A percentile compares a stretch with the other conserved stretches of the same genome.
Evolutionary conservation across 179 eudicot genomes (phyloP).

Genomic region (Beta corolliflora): DNA sequence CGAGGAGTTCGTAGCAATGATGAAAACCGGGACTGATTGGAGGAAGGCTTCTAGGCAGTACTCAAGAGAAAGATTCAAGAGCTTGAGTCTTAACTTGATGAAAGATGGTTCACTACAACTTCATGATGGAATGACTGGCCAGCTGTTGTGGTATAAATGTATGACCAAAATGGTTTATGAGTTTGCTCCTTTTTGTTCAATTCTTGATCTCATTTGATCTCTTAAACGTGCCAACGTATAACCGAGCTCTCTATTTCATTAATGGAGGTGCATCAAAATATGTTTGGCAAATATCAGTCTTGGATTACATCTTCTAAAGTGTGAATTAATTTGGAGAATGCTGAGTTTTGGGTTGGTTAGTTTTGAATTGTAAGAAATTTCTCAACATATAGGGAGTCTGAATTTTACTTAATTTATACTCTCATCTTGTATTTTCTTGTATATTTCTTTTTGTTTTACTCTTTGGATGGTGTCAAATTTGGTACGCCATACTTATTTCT

Average conservation of each 20-base stretch:
- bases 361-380: neutral
- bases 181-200: neutral
- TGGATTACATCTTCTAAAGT: neutral
- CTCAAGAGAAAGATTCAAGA: slow-evolving; percentile 86
- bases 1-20: slow-evolving; percentile 91
- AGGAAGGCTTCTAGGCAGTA: slow-evolving; percentile 95
- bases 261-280: neutral
- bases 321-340: neutral
- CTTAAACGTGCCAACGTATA: neutral
- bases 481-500: slow-evolving; percentile 18
- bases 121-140: slow-evolving; percentile 71
- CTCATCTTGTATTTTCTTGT: slow-evolving; percentile 10
- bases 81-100: slow-evolving; percentile 84
- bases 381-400: slow-evolving; percentile 2
- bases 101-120: slow-evolving; percentile 91
- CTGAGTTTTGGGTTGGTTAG: neutral
- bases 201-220: neutral
- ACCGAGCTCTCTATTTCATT: neutral
- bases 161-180: neutral
- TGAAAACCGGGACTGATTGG: slow-evolving; percentile 98
- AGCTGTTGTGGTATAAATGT: slow-evolving; percentile 54
- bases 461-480: slow-evolving; percentile 6
- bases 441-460: slow-evolving; percentile 3
- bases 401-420: slow-evolving; percentile 12
- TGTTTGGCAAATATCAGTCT: neutral